Conservation (phyloP, 495 filamentous ascomycete genomes). For the Aspergillus cavernicola region DNA sequence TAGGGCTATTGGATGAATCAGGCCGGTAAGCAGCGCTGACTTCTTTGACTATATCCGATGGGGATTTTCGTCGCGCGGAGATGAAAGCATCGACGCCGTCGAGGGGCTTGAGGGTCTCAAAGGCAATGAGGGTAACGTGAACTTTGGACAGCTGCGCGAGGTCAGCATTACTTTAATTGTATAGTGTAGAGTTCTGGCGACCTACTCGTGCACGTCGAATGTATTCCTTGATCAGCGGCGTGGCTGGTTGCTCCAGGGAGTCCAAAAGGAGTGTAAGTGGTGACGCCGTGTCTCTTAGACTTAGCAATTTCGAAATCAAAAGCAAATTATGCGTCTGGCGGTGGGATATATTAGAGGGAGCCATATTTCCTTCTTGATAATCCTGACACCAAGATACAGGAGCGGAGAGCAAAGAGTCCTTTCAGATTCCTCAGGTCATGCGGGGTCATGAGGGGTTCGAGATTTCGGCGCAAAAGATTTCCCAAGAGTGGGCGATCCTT, state of each 20-base stretch:
- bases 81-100: slow-evolving; percentile 61
- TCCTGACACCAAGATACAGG: too few relatives aligned
- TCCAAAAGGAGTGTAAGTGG: slow-evolving; percentile 85
- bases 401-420: background rate
- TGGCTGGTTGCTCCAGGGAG: slow-evolving; percentile 76
- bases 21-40: slow-evolving; percentile 29
- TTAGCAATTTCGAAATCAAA: slow-evolving; percentile 78
- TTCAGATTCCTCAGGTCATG: background rate
- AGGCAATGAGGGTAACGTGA: slow-evolving; percentile 73
- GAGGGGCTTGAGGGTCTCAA: slow-evolving; percentile 60
- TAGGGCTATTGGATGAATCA: slow-evolving; percentile 24
- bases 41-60: slow-evolving; percentile 58
- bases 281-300: slow-evolving; percentile 71
- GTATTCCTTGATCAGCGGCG: slow-evolving; percentile 68
- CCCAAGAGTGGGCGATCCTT: background rate
- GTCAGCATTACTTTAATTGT: background rate
- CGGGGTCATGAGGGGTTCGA: slow-evolving; percentile 24
- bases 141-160: slow-evolving; percentile 46
- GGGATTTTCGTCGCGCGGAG: slow-evolving; percentile 53
- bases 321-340: slow-evolving; percentile 82
- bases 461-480: slow-evolving; percentile 20
- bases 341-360: slow-evolving; percentile 52
- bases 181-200: background rate
- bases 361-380: slow-evolving; percentile 25
- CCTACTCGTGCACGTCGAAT: slow-evolving; percentile 69